Base-by-base conservation (phyloP, 2,329 filamentous ascomycete species). In the Fusarium udum region DNA sequence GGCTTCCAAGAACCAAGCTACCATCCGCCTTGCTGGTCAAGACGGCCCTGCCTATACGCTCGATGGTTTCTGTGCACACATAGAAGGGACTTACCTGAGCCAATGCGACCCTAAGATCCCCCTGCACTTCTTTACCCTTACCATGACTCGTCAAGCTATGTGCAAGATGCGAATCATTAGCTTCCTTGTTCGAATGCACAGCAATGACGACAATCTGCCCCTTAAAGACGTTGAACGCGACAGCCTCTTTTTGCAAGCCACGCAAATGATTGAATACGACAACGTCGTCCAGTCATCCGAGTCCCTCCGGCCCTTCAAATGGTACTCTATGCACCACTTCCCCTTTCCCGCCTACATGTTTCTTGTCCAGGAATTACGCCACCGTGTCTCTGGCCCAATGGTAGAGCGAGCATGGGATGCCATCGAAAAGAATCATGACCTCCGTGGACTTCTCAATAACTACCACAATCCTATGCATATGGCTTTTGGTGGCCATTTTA, bases 261-360 rank as follows among this genome's bases (percentile, higher is more conserved):
- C 88, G 45, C 83, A 85, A 69, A 89, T 89, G 85, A 82, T 91
- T 32, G 89, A 90, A 78, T 88, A 88, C 68, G 89, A 91, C 78
- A 89, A 88, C 67, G 75, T 87, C 40, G 85, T 90, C 28, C 87
- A 89, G 69, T 83, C 83, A 3, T 84, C 85, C 11, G 84, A 88
- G 22, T 84, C 80, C 55, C 80, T 91, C 7, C 84, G 84, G 22
- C 84, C 86, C 5, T 91, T 88, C 73, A 83, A 83, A 57, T 91
- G 89, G 89, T 91, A 88, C 75, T 88, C 87, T 0, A 83, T 86
- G 72, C 86, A 90, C 75, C 85, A 90, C 77, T 89, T 90, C 61
- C 89, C 89, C 14, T 86, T 91, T 69, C 88, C 88, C 4, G 89
- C 87, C 3, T 91, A 90, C 79, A 88, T 91, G 78, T 90, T 88